Base-by-base conservation (phyloP, 1,284 basidiomycete genomes). In the Papiliotrema nemorosa region DNA sequence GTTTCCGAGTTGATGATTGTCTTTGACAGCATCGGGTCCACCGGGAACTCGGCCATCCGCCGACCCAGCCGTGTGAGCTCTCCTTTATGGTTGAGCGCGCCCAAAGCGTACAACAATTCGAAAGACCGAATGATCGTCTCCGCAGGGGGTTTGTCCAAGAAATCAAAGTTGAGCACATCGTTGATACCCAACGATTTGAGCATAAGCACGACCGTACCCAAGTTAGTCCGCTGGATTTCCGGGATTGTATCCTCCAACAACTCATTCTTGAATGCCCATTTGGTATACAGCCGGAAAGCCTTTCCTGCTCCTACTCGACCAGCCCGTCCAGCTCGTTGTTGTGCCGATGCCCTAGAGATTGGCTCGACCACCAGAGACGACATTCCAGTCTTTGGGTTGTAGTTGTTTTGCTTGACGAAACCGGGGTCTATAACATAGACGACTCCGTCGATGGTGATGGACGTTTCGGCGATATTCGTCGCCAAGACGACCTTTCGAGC, bases 391-490 rank as follows among this genome's bases (percentile, higher is more conserved):
- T 91, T 82, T 2, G 93, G 93, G 72, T 97, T 97, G 72, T 92
- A 97, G 41, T 90, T 87, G 73, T 97, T 97, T 69, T 97, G 93
- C 77, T 97, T 97, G 60, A 96, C 92, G 65, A 96, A 96, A 2
- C 93, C 93, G 2, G 93, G 92, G 70, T 97, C 93, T 60, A 97
- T 97, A 40, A 97, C 93, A 71, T 94, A 97, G 3, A 97, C 92
- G 5, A 97, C 91, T 25, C 93, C 93, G 54, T 97, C 92, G 60
- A 97, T 97, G 1, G 93, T 97, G 66, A 97, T 96, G 6, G 90
- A 93, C 1, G 93, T 97, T 74, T 97, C 93, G 24, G 96, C 96
- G 60, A 99, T 98, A 71, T 98, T 98, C 26, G 96, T 99, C 1
- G 96, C 96, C 34, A 99, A 79, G 16, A 98, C 94, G 44, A 79